A percentile compares a stretch with the other conserved stretches of the same genome.
These are phyloP conservation scores for Diaporthe citriasiana DNA, from an alignment of 2,329 filamentous ascomycete species.

Conservation along the genomic window DNA sequence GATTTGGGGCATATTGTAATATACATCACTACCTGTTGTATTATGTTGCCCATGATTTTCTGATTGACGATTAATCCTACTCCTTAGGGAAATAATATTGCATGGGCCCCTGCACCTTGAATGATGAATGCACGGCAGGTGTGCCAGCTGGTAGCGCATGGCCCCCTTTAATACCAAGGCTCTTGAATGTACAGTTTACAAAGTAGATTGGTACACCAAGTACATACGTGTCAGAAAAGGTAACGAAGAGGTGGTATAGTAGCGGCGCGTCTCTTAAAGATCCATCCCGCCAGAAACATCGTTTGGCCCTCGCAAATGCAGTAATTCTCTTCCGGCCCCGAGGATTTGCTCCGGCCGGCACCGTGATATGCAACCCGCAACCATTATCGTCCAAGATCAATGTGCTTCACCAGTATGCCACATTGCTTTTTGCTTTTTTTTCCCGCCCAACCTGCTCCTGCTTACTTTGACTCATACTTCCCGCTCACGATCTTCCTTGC, in stretches of 20 bases:
- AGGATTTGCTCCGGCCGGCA: neutral
- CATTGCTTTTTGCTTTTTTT: slow-evolving; percentile 4
- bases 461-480: slow-evolving; percentile 75
- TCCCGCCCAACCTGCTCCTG: neutral
- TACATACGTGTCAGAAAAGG: slow-evolving; percentile 30
- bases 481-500: slow-evolving; percentile 79
- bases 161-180: neutral
- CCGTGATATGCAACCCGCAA: slow-evolving; percentile 15
- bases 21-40: neutral
- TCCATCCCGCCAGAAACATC: slow-evolving; percentile 18
- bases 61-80: neutral
- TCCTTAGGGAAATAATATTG: neutral
- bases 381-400: slow-evolving; percentile 29
- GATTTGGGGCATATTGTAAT: neutral
- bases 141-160: neutral
- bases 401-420: neutral
- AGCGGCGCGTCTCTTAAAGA: slow-evolving; percentile 9
- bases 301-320: slow-evolving; percentile 33
- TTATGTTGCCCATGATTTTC: neutral
- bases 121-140: neutral
- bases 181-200: slow-evolving; percentile 6
- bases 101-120: neutral
- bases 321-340: slow-evolving; percentile 7
- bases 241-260: slow-evolving; percentile 35
- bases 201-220: slow-evolving; percentile 30